Evolutionary conservation across 1,139 yeast species (phyloP).

Genomic region (Spathaspora sp.): DNA sequence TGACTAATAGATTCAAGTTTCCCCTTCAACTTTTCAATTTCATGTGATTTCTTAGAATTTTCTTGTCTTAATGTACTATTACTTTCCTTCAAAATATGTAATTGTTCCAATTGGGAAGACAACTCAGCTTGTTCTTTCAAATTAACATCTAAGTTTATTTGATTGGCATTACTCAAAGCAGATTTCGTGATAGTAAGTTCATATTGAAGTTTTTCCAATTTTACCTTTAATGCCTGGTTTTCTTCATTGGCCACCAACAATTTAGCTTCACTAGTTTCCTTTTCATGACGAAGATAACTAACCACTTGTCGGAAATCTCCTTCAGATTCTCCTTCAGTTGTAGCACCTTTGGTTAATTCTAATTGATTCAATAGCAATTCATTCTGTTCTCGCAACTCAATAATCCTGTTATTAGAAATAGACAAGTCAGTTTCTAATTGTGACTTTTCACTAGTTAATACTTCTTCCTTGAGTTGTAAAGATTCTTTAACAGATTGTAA

Average conservation of each 20-base stretch:
- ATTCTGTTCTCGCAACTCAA: slow-evolving; percentile 67
- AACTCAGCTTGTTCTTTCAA: slow-evolving; percentile 53
- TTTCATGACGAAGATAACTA: slow-evolving; percentile 68
- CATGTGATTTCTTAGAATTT: slow-evolving; percentile 23
- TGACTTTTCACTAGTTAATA: slow-evolving; percentile 22
- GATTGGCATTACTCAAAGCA: slow-evolving; percentile 39
- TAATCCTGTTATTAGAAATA: slow-evolving; percentile 42
- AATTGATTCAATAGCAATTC: slow-evolving; percentile 67
- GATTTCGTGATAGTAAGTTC: slow-evolving; percentile 48
- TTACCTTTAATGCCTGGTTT: slow-evolving; percentile 44
- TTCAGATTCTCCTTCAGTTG: slow-evolving; percentile 13
- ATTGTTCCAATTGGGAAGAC: slow-evolving; percentile 61
- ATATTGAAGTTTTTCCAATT: slow-evolving; percentile 33
- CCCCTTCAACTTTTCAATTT: slow-evolving; percentile 23
- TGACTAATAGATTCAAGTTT: slow-evolving; percentile 18
- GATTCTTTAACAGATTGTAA: slow-evolving; percentile 18
- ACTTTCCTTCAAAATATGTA: slow-evolving; percentile 73
- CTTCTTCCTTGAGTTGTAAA: slow-evolving; percentile 27
- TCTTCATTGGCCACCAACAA: slow-evolving; percentile 51
- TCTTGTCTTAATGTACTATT: slow-evolving; percentile 67
- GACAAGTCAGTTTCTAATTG: slow-evolving; percentile 55
- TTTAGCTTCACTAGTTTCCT: slow-evolving; percentile 68
- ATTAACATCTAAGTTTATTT: slow-evolving; percentile 37
- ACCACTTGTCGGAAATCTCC: slow-evolving; percentile 53
- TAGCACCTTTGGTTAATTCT: slow-evolving; percentile 39